Evolutionary conservation across 768 basidiomycete genomes (phyloP).

Genomic region (Asterophora parasitica): DNA sequence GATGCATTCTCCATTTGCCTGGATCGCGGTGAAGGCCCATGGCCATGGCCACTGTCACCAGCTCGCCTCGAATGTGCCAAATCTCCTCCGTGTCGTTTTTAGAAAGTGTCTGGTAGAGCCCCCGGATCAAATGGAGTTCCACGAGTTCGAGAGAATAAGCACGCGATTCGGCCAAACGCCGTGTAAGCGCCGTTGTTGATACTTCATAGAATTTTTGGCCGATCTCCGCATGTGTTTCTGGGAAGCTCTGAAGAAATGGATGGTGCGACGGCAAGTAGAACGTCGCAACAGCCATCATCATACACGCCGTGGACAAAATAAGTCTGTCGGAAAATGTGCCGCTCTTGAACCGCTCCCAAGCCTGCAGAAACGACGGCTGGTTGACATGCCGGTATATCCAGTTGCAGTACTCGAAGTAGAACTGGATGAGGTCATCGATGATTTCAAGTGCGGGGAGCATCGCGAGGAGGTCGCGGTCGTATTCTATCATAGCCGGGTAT

Average conservation of each 20-base stretch:
- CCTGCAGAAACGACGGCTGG: slow-evolving; percentile 50
- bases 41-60: slow-evolving; percentile 70
- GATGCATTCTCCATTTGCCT: slow-evolving; percentile 68
- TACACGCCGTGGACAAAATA: slow-evolving; percentile 66
- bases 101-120: slow-evolving; percentile 66
- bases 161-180: slow-evolving; percentile 55
- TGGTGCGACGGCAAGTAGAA: slow-evolving; percentile 69
- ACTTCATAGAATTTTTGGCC: slow-evolving; percentile 66
- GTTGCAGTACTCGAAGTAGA: slow-evolving; percentile 84
- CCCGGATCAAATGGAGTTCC: slow-evolving; percentile 65
- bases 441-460: slow-evolving; percentile 60
- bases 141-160: slow-evolving; percentile 68
- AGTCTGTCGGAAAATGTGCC: slow-evolving; percentile 63
- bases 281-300: slow-evolving; percentile 68
- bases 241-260: slow-evolving; percentile 48
- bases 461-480: slow-evolving; percentile 70
- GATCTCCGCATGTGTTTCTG: slow-evolving; percentile 54
- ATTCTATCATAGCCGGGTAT: slow-evolving; percentile 41
- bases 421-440: slow-evolving; percentile 67
- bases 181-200: slow-evolving; percentile 57
- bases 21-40: slow-evolving; percentile 87
- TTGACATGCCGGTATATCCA: slow-evolving; percentile 84
- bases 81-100: slow-evolving; percentile 80
- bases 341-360: slow-evolving; percentile 73
- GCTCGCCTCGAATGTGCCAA: slow-evolving; percentile 70